Conservation (phyloP, 352 stramenopile species). For the Phytopythium kandeliae region DNA sequence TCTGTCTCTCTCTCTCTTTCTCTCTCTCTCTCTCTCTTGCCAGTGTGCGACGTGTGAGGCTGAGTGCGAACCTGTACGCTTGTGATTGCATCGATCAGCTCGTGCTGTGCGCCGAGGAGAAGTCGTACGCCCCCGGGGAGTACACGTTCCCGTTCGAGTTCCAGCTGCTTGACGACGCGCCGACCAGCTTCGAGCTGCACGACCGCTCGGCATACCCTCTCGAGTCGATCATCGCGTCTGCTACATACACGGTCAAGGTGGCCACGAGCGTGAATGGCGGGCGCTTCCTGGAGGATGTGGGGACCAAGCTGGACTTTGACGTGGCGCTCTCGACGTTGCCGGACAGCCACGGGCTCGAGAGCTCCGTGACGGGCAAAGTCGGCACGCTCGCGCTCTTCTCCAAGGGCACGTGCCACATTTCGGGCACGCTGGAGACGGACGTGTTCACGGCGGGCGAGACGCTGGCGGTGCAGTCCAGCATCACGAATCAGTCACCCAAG, state of each 20-base stretch:
- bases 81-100: too few species aligned
- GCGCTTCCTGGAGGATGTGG: conserved; percentile 5
- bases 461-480: conserved; percentile 15
- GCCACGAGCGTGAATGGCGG: background rate
- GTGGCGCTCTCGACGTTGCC: background rate
- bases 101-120: conserved; percentile 31
- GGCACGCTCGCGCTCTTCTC: conserved; percentile 11
- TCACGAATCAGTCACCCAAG: conserved; percentile 27
- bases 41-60: too few species aligned
- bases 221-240: conserved; percentile 20
- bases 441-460: conserved; percentile 22
- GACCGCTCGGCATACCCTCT: conserved; percentile 11
- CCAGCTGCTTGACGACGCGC: conserved; percentile 10
- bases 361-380: conserved; percentile 6
- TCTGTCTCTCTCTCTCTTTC: background rate
- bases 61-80: too few species aligned
- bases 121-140: conserved; percentile 42
- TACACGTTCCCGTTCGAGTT: conserved; percentile 18
- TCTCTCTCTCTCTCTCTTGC: too few species aligned
- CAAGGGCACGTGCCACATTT: conserved; percentile 22
- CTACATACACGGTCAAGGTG: conserved; percentile 19
- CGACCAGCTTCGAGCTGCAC: conserved; percentile 16
- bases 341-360: conserved; percentile 4
- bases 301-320: conserved; percentile 1
- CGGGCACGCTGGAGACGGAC: conserved; percentile 19